Evolutionary conservation across 371 early-diverging fungal genomes (phyloP), one percentile per base, ranked within the genome.

Genomic region (Blakeslea trispora): DNA sequence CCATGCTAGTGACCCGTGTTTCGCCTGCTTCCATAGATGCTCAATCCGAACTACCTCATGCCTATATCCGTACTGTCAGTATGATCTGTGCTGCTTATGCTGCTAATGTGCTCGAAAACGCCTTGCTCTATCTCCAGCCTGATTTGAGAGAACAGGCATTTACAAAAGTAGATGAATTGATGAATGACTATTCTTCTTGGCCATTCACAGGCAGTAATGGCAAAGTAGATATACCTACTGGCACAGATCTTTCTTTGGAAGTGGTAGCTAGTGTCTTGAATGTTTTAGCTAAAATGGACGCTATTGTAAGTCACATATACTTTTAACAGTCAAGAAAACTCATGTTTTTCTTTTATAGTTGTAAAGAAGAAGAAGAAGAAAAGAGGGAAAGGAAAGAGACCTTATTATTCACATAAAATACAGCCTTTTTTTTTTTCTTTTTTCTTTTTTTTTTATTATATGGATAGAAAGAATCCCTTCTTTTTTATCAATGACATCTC

Each of bases 81-180:
- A 87, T 95, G 87, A 91, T 95, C n/a, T 95, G 95, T 64, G 91
- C 95, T 10, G 93, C 97, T 5, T 94, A 94, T 61, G 94, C 97
- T 5, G 98, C 95, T 15, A 94, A 96, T 61, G 97, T 97, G 6
- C 68, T 97, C 35, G 97, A 97, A 71, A 95, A 95, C 69, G 95
- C 96, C 18, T 65, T 97, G 53, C 72, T 88, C 45, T 88, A 88
- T 59, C 75, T 97, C 59, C 86, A 88, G 50, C 90, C 89, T 60
- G 87, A 90, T 67, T 83, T 90, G 63, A 80, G 96, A 57, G 97
- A 97, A 71, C 83, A 87, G 53, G 93, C 93, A 14, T 95, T 91
- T 53, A 74, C 79, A 49, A 84, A 90, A 54, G 96, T 93, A 8
- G 97, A 97, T 63, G 93, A 92, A 51, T 63, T 95, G 55, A 79